These are phyloP conservation scores for Plasmodium vivax DNA, from an alignment of 169 alveolate species.

Conservation along the genomic window DNA sequence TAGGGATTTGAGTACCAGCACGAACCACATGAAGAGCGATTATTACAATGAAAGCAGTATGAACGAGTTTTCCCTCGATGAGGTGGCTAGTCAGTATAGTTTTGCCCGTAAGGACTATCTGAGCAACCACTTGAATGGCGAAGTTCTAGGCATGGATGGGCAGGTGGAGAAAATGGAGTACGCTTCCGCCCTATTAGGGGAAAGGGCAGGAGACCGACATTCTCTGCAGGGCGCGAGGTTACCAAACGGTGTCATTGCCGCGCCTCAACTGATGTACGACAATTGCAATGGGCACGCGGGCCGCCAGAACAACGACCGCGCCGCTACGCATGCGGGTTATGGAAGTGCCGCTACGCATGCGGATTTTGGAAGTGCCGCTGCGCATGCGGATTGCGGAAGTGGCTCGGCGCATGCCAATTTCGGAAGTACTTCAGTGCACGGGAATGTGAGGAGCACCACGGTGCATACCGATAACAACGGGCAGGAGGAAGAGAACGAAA, in stretches of 20 bases:
- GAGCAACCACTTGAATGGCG: background rate
- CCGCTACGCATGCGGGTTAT: background rate
- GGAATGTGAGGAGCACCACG: background rate
- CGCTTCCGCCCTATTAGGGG: background rate
- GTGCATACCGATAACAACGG: background rate
- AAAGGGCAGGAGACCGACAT: background rate
- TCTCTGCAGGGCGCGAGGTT: background rate
- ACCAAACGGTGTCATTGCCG: background rate
- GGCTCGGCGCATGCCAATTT: background rate
- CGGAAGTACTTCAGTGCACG: background rate
- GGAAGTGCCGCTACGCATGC: background rate
- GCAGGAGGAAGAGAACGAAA: background rate
- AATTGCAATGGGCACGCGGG: background rate
- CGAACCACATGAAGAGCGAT: conserved; percentile 1
- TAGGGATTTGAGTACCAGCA: conserved; percentile 4
- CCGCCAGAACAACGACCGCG: background rate
- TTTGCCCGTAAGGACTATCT: conserved; percentile 8
- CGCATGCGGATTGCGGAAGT: background rate
- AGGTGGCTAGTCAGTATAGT: background rate
- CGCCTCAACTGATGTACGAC: background rate
- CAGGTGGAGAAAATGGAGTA: background rate
- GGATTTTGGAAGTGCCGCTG: too few relatives aligned
- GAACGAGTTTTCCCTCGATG: conserved; percentile 6
- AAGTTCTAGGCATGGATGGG: background rate
- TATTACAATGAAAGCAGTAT: conserved; percentile 7